phyloP scores from a whole-genome alignment of 192 early-diverging fungal species.

The Coemansia sp. region DNA sequence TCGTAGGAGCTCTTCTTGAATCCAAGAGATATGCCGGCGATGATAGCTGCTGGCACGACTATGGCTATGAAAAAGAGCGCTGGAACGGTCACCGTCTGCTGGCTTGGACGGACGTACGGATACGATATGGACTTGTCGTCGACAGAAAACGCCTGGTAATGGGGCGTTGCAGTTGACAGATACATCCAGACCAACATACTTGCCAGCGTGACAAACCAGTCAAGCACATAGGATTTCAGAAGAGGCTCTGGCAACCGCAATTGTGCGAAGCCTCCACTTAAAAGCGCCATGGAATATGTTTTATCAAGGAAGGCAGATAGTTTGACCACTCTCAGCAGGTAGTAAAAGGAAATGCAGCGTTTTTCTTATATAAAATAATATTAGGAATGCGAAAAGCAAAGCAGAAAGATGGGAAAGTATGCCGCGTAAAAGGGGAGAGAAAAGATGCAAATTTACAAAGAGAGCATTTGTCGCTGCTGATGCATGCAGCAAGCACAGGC shows the following conservation, averaged over 20 bases:
- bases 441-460: background rate
- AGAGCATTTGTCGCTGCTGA: background rate
- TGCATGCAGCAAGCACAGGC: no score
- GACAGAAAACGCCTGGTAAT: slow-evolving; percentile 70
- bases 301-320: no score
- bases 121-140: slow-evolving; percentile 67
- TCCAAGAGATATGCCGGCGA: slow-evolving; percentile 20
- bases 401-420: background rate
- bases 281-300: background rate
- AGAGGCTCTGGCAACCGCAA: slow-evolving; percentile 14
- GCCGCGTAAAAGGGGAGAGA: background rate
- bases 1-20: slow-evolving; percentile 43
- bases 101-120: slow-evolving; percentile 47
- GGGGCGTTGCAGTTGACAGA: slow-evolving; percentile 60
- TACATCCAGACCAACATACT: slow-evolving; percentile 61
- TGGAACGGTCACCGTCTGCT: slow-evolving; percentile 48
- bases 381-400: background rate
- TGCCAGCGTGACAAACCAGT: slow-evolving; percentile 59
- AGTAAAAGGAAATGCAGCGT: slow-evolving; percentile 8
- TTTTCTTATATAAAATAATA: slow-evolving; percentile 5
- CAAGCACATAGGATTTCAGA: slow-evolving; percentile 36
- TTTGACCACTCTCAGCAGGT: no score
- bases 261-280: background rate
- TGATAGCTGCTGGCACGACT: slow-evolving; percentile 20
- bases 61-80: slow-evolving; percentile 41